phyloP scores from a whole-genome alignment of 371 early-diverging fungal genomes.

The Saksenaea oblongispora region DNA sequence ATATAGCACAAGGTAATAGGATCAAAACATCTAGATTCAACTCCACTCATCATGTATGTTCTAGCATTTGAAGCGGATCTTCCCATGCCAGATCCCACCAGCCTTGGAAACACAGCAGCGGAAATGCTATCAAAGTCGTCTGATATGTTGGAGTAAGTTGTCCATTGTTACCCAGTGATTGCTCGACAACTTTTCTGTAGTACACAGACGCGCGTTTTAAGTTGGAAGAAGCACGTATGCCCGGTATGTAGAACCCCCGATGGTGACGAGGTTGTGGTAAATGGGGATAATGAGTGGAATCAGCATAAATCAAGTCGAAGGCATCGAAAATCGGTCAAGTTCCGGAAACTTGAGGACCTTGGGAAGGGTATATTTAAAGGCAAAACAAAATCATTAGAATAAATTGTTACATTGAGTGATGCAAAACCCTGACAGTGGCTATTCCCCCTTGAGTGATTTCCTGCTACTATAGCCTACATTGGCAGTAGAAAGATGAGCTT shows the following conservation, averaged over 20 bases:
- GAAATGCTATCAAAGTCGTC: slow-evolving; percentile 33
- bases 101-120: slow-evolving; percentile 34
- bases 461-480: no score
- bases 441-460: no score
- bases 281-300: slow-evolving; percentile 72
- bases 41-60: background rate
- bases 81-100: slow-evolving; percentile 43
- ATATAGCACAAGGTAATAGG: slow-evolving; percentile 48
- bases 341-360: slow-evolving; percentile 15
- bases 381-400: background rate
- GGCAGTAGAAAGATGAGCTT: no score
- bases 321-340: slow-evolving; percentile 56
- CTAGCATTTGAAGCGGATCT: slow-evolving; percentile 30
- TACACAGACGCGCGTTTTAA: slow-evolving; percentile 50
- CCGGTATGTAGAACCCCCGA: slow-evolving; percentile 52
- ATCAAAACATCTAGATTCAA: background rate
- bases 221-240: slow-evolving; percentile 67
- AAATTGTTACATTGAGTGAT: background rate
- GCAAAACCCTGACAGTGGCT: background rate
- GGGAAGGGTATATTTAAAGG: background rate
- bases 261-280: slow-evolving; percentile 54
- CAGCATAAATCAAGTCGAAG: slow-evolving; percentile 63
- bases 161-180: background rate
- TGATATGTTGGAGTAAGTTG: slow-evolving; percentile 32
- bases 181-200: slow-evolving; percentile 24